Base-by-base conservation (phyloP, 2,329 filamentous ascomycete species). In the Talaromyces sp. region DNA sequence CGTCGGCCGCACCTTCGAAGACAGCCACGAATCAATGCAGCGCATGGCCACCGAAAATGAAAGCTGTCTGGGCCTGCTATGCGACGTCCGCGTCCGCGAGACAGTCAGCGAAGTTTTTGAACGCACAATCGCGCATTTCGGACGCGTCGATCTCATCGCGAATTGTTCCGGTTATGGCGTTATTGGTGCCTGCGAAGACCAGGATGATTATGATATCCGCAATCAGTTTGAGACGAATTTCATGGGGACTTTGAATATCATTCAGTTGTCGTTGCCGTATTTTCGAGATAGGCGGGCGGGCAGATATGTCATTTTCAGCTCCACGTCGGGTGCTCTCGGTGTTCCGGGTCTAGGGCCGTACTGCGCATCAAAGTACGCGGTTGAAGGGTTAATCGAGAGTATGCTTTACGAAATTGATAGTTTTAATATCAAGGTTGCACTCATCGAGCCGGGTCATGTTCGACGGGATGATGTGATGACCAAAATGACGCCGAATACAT, bases 151-250 rank as follows among this genome's bases (percentile, higher is more conserved):
- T 74, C 87, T 97, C 60, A 90, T 98, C 65, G 93, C 90, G 71
- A 98, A 97, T 77, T 97, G 93, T 79, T 93, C 92, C 13, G 94
- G 94, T 16, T 97, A 97, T 78, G 94, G 93, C 62, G 93, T 99
- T 62, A 96, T 98, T 70, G 94, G 92, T 33, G 89, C 94, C 1
- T 97, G 93, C 78, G 95, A 98, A 79, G 95, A 98, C 78, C 95
- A 98, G 80, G 93, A 97, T 76, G 92, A 97, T 75, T 89, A 93
- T 76, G 95, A 98, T 74, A 86, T 98, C 70, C 90, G 93, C 65
- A 94, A 96, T 73, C 95, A 98, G 77, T 97, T 98, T 79, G 92
- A 96, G 82, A 97, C 93, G 24, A 99, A 99, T 78, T 97, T 97
- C 78, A 94, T 96, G 83, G 95, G 95, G 62, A 96, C 93, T 0